These are phyloP conservation scores for Parachlorella kessleri DNA, from an alignment of 139 green algal species.

Conservation along the genomic window DNA sequence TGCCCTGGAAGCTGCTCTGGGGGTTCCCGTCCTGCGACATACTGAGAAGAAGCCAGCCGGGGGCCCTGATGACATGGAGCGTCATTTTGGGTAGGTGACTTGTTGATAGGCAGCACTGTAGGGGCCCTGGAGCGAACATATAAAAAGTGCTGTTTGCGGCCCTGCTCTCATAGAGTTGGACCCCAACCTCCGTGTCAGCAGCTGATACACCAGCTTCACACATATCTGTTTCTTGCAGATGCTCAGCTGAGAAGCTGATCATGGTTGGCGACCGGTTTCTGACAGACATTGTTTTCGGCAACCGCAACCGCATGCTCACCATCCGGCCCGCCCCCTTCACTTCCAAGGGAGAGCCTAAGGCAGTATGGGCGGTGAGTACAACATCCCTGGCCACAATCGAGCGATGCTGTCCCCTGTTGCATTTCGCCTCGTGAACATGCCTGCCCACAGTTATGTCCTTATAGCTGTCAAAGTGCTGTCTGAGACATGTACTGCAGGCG, in stretches of 20 bases:
- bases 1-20: conserved; percentile 76
- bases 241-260: conserved; percentile 61
- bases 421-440: background rate
- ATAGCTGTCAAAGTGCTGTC: background rate
- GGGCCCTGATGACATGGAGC: conserved; percentile 62
- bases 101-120: too few species aligned
- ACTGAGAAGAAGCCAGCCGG: conserved; percentile 88
- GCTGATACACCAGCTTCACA: too few species aligned
- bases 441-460: background rate
- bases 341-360: conserved; percentile 61
- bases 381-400: too few species aligned
- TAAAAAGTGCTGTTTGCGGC: background rate
- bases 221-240: conserved; percentile 55
- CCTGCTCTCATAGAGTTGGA: background rate
- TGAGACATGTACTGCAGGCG: conserved; percentile 33
- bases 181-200: too few species aligned
- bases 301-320: conserved; percentile 86
- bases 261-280: conserved; percentile 91
- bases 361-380: conserved; percentile 56
- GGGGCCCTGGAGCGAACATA: too few species aligned
- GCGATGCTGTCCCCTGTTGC: too few species aligned
- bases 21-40: conserved; percentile 82
- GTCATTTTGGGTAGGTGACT: conserved; percentile 57
- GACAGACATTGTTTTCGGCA: conserved; percentile 92
- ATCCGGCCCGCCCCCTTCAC: conserved; percentile 77